Evolutionary conservation across 345 rosid genomes (phyloP), one percentile per base, ranked within the genome.

Genomic region (Citrus inodora): DNA sequence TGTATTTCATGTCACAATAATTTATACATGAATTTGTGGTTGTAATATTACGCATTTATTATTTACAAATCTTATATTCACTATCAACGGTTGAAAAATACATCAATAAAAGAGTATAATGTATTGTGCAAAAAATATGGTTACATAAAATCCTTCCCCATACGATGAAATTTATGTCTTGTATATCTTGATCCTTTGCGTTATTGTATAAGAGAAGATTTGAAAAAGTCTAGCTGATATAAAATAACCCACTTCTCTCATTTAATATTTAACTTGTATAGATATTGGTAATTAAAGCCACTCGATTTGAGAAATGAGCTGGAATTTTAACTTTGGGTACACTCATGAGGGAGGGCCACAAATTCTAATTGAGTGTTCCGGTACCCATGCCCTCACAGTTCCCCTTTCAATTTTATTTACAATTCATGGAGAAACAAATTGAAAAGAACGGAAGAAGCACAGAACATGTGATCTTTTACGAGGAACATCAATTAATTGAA

Each of bases 301-400:
- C 48, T 64, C 46, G 30, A 37, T 48, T 48, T 64, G 21, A 69
- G 76, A 76, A 78, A 74, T 83, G 86, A 62, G 84, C 81, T 85
- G 88, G 86, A 80, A 38, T 72, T 80, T 38, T 71, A 82, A 82
- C 86, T 78, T 85, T 51, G 48, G 85, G 85, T 62, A 46, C 83
- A 80, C 86, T 80, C 84, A 80, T 67, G 17, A 3, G 58, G 48
- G 35, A 71, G 79, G 73, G 63, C 70, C 82, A 42, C 84, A 19
- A n/a, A 27, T 63, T 79, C 65, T 74, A 77, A 70, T 77, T 66
- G 75, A 59, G 74, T 79, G 82, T 28, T 42, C 40, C 19, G 48
- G 9, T 42, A 16, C 4, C 37, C 60, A 21, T 75, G n/a, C 67
- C 67, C 37, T 59, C 61, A 16, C 17, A 14, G 27, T 9, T 61